Base-by-base conservation (phyloP, 2,329 filamentous ascomycete species). In the Lomentospora prolificans region DNA sequence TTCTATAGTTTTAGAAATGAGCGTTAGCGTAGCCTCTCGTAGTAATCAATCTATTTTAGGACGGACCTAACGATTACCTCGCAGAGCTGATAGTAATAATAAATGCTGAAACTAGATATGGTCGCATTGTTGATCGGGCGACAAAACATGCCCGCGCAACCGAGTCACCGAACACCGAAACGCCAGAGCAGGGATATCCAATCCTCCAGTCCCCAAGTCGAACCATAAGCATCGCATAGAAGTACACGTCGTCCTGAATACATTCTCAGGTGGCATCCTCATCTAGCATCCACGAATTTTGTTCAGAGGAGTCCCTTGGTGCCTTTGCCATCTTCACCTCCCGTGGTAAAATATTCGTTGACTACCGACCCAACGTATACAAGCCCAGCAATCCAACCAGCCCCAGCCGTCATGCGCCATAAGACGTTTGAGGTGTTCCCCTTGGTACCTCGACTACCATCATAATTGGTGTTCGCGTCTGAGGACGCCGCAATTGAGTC, bases 361-460 rank as follows among this genome's bases (percentile, higher is more conserved):
- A 82, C 69, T 12, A 82, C 75, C 7, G 82, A 81, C 19, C 81
- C 68, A 1, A 75, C 76, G 62, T 86, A 87, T 1, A 77, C 76
- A 2, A 78, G 67, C 1, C 76, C 81, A 1, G 74, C 79, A 1
- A 81, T 69, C 67, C 76, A 81, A 0, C 71, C 72, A 2, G 80
- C 80, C 0, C 80, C 79, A 0, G 82, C 60, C 2, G 79, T 58
- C 22, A 81, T 61, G 59, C 76, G 78, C 63, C 75, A 79, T 0
- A 69, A 72, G 1, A 76, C 57, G 22, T 67, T 70, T 63, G 68
- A 73, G 65, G 69, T 74, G 50, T 61, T 59, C 27, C 61, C 58
- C 56, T 64, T 65, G 64, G n/a, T n/a, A n/a, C 56, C 14, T 62
- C 64, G 27, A 63, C 65, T 68, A 9, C 73, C 74, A 56, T 72